phyloP scores from a whole-genome alignment of 2,329 filamentous ascomycete species.

The Zopfia rhizophila region DNA sequence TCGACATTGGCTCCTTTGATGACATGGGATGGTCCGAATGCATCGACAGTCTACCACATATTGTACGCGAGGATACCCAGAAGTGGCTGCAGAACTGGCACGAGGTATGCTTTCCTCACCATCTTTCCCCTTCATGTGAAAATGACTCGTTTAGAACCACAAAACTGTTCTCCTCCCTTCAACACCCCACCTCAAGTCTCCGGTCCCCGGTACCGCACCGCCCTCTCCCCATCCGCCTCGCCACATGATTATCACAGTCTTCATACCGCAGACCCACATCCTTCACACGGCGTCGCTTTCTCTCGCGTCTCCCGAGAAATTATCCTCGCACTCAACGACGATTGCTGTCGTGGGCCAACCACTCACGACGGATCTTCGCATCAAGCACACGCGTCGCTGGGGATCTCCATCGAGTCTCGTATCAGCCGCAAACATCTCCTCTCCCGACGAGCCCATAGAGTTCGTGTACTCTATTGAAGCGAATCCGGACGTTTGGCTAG shows the following conservation, averaged over 20 bases:
- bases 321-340: slow-evolving; percentile 36
- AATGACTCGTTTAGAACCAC: slow-evolving; percentile 36
- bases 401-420: slow-evolving; percentile 36
- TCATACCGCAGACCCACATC: slow-evolving; percentile 83
- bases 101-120: slow-evolving; percentile 51
- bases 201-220: slow-evolving; percentile 28
- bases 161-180: slow-evolving; percentile 32
- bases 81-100: slow-evolving; percentile 69
- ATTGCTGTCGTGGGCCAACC: slow-evolving; percentile 72
- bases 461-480: slow-evolving; percentile 87
- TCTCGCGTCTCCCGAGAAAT: slow-evolving; percentile 54
- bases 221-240: slow-evolving; percentile 57
- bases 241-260: slow-evolving; percentile 87
- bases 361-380: slow-evolving; percentile 68
- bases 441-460: slow-evolving; percentile 65
- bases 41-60: slow-evolving; percentile 61
- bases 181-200: slow-evolving; percentile 7
- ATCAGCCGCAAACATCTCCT: slow-evolving; percentile 37
- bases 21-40: slow-evolving; percentile 65
- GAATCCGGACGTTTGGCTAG: slow-evolving; percentile 80
- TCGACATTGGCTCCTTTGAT: slow-evolving; percentile 63
- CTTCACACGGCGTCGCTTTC: slow-evolving; percentile 81
- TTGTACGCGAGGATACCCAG: slow-evolving; percentile 55
- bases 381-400: slow-evolving; percentile 68
- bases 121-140: background rate